Conservation (phyloP, 176 grass and related monocot genomes). For the Chrysopogon serrulatus region DNA sequence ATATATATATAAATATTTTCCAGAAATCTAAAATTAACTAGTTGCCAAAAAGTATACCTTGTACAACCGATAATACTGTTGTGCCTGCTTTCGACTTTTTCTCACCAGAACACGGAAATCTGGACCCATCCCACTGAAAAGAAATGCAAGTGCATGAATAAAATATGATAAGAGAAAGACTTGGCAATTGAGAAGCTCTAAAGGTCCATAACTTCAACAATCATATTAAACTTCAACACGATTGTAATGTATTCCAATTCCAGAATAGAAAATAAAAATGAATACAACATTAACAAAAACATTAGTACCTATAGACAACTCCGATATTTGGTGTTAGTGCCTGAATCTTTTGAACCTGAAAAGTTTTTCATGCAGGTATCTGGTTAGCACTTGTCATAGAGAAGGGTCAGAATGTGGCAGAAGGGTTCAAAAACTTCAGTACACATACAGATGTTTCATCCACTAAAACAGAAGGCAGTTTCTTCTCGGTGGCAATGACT, state of each 20-base stretch:
- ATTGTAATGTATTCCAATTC: background rate
- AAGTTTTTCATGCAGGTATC: constrained; percentile 7
- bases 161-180: background rate
- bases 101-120: constrained; percentile 85
- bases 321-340: constrained; percentile 84
- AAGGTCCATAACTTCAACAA: background rate
- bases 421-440: background rate
- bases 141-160: constrained; percentile 4
- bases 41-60: constrained; percentile 39
- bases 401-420: background rate
- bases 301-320: constrained; percentile 78
- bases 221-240: background rate
- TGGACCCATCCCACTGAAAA: constrained; percentile 87
- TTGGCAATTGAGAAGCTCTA: background rate
- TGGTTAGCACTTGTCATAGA: background rate
- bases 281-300: background rate
- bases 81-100: constrained; percentile 79
- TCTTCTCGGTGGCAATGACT: constrained; percentile 81
- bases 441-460: constrained; percentile 77
- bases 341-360: constrained; percentile 93
- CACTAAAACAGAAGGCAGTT: constrained; percentile 78
- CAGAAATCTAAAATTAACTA: background rate
- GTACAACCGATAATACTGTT: constrained; percentile 84
- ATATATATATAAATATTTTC: background rate
- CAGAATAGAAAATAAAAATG: background rate